phyloP scores from a whole-genome alignment of 202 grass and related monocot genomes.

The Panicum hallii region DNA sequence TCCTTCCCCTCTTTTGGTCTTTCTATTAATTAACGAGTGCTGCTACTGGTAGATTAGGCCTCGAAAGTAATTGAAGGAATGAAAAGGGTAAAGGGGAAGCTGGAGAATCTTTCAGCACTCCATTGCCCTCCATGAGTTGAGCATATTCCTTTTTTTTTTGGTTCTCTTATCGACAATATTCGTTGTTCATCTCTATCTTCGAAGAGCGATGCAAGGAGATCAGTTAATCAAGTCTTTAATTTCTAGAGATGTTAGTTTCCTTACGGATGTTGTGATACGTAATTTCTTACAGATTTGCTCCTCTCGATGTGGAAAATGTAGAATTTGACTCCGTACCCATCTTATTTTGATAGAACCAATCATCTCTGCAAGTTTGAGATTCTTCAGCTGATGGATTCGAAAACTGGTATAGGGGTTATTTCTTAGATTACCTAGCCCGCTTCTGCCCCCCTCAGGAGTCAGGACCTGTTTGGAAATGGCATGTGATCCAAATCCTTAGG shows the following conservation, averaged over 20 bases:
- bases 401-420: not conserved
- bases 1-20: not conserved
- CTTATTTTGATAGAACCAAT: not conserved
- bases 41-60: not conserved
- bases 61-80: not conserved
- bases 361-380: not conserved
- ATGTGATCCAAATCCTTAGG: not conserved
- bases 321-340: not conserved
- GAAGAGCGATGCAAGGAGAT: not conserved
- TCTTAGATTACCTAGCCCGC: not conserved
- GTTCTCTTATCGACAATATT: constrained; percentile 5
- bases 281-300: not conserved
- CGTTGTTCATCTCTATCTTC: not conserved
- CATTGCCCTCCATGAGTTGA: not conserved
- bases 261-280: not conserved
- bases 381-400: not conserved
- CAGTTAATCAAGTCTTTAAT: not conserved
- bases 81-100: not conserved
- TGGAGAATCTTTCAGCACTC: not conserved
- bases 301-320: not conserved
- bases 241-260: not conserved
- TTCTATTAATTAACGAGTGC: not conserved
- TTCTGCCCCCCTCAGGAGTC: not conserved
- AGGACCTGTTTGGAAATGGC: not conserved
- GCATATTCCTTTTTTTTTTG: constrained; percentile 10